Base-by-base conservation (phyloP, 495 filamentous ascomycete genomes). In the Trichoderma gamsii region DNA sequence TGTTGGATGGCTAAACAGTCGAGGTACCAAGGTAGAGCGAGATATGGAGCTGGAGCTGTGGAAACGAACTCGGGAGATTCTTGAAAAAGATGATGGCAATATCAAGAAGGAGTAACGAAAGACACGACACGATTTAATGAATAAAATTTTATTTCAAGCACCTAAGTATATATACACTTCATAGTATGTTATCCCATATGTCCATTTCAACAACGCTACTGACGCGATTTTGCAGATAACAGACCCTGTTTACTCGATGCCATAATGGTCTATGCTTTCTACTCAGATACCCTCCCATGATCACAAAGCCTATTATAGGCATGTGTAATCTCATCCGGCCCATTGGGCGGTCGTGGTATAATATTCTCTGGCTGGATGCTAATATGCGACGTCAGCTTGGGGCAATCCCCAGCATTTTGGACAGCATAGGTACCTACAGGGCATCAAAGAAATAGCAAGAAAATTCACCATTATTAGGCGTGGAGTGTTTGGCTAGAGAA, bases 1-100 rank as follows among this genome's bases (percentile, higher is more conserved):
- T 76, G 86, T 95, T 16, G 92, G 92, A 65, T 89, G 88, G 86
- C 78, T 97, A 73, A 97, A 97, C 72, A 90, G 89, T 76, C 85
- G 91, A 68, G 89, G 88, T 69, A 87, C 89, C 70, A 88, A 86
- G 41, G 88, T 93, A 18, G 90, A 87, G 52, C 87, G 85, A 72
- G 88, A 90, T 68, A 92, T 90, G 82, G 91, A 95, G 74, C 83
- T 84, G 15, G 91, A 95, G 78, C 73, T 95, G 65, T 91, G 91
- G 90, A 79, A 80, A 66, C 83, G 86, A 68, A 87, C 88, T 11
- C 76, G 74, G 61, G 72, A 72, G 41, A 71, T 76, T 63, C 68
- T 82, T 21, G 71, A 66, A 35, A 49, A 41, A 38, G 69, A 67
- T 1, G 56, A 3, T 3, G 52, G n/a, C 7, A 25, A 25, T 16